phyloP scores from a whole-genome alignment of 2,329 filamentous ascomycete genomes.

The Chaetomium sp. region DNA sequence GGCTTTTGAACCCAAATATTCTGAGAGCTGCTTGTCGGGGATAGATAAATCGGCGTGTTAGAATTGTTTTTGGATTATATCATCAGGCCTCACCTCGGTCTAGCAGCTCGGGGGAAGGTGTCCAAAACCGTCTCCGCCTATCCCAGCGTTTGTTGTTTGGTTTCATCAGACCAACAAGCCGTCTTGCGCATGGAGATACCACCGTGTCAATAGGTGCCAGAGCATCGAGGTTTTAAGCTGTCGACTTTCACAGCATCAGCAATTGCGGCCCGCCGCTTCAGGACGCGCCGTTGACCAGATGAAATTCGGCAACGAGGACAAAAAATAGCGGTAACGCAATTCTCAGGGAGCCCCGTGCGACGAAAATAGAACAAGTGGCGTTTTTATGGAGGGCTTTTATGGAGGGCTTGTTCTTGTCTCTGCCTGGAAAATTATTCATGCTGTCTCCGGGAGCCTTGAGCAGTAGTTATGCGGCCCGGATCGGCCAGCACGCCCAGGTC shows the following conservation, averaged over 20 bases:
- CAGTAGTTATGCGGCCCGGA: background rate
- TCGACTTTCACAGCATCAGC: background rate
- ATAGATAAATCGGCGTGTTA: constrained; percentile 3
- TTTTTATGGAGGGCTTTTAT: background rate
- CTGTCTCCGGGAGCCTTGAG: background rate
- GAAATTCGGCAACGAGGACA: background rate
- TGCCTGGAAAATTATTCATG: background rate
- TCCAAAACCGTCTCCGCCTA: background rate
- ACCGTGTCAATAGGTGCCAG: background rate
- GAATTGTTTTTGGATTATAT: background rate
- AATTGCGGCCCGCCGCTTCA: background rate
- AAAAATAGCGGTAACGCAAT: background rate
- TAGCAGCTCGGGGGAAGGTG: background rate
- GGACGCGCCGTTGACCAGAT: background rate
- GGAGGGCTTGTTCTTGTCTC: background rate
- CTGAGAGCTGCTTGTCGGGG: background rate
- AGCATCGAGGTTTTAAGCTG: background rate
- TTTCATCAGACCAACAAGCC: background rate
- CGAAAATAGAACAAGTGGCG: background rate
- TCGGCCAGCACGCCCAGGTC: background rate
- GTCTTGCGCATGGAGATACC: background rate
- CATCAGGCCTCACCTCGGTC: background rate
- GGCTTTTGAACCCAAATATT: background rate
- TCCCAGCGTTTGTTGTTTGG: background rate
- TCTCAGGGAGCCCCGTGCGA: background rate